These are phyloP conservation scores for Neocucurbitaria cava DNA, from an alignment of 2,329 filamentous ascomycete species.

Conservation along the genomic window DNA sequence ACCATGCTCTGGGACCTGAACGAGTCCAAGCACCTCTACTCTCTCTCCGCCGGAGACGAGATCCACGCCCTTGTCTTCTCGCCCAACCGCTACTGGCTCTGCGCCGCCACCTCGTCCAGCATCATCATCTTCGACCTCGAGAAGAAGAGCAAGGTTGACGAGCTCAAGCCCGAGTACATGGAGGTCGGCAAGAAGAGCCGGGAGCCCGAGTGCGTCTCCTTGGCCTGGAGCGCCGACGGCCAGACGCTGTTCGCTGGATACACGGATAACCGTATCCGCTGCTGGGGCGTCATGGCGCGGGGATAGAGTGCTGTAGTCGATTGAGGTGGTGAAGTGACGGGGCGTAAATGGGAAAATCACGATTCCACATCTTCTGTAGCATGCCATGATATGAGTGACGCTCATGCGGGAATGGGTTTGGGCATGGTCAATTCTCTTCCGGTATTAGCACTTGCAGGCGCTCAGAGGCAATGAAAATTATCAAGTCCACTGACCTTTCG, in stretches of 20 bases:
- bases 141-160: constrained; percentile 99
- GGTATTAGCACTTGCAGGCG: constrained; percentile 52
- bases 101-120: constrained; percentile 93
- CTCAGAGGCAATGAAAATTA: constrained; percentile 54
- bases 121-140: constrained; percentile 99
- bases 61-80: constrained; percentile 99
- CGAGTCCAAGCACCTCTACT: constrained; percentile 99
- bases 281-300: constrained; percentile 53
- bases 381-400: constrained; percentile 48
- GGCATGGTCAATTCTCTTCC: constrained; percentile 45
- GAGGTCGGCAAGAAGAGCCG: constrained; percentile 98
- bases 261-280: constrained; percentile 86
- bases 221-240: constrained; percentile 98
- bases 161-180: constrained; percentile 98
- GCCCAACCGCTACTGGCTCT: constrained; percentile 99
- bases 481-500: constrained; percentile 51
- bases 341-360: constrained; percentile 46
- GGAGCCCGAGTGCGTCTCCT: constrained; percentile 95
- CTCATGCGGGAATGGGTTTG: constrained; percentile 44
- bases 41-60: constrained; percentile 98
- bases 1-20: constrained; percentile 99
- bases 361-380: constrained; percentile 50
- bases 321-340: constrained; percentile 32
- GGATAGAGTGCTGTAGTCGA: constrained; percentile 46
- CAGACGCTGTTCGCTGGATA: constrained; percentile 99